A percentile compares a stretch with the other conserved stretches of the same genome.
phyloP scores from a whole-genome alignment of 1,284 basidiomycete species.

The Austroboletus olivaceoglutinosus region DNA sequence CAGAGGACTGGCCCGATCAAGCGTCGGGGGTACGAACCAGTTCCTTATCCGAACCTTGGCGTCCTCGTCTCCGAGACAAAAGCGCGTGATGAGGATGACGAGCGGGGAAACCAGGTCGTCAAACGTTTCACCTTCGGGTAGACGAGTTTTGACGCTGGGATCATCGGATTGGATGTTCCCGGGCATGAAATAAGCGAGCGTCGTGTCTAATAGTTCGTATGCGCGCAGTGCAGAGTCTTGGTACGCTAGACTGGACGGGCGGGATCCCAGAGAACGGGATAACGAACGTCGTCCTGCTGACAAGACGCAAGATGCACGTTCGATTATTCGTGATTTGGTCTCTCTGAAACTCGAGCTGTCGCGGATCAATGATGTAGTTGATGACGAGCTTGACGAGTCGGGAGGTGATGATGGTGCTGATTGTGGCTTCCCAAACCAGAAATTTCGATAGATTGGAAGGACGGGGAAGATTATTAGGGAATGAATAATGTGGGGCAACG shows the following conservation, averaged over 20 bases:
- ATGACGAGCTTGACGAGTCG: constrained; percentile 25
- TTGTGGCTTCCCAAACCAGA: constrained; percentile 44
- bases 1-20: constrained; percentile 76
- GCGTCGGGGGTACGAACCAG: constrained; percentile 67
- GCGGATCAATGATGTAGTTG: constrained; percentile 13
- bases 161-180: constrained; percentile 64
- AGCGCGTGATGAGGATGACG: constrained; percentile 66
- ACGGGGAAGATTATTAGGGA: constrained; percentile 71
- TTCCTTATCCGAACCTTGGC: constrained; percentile 57
- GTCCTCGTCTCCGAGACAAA: constrained; percentile 61
- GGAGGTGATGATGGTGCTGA: constrained; percentile 4
- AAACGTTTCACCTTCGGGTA: constrained; percentile 52
- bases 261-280: constrained; percentile 52
- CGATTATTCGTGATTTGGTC: constrained; percentile 52
- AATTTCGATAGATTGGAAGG: constrained; percentile 46
- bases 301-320: constrained; percentile 57
- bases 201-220: constrained; percentile 61
- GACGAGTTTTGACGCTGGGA: constrained; percentile 48
- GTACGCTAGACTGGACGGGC: constrained; percentile 28
- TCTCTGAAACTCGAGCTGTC: constrained; percentile 27
- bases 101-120: constrained; percentile 80
- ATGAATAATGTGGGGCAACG: constrained; percentile 74
- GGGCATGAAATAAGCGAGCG: constrained; percentile 66
- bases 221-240: constrained; percentile 60
- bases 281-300: constrained; percentile 54